These are phyloP conservation scores for Talaromyces wortmannii DNA, from an alignment of 495 filamentous ascomycete species.

Conservation along the genomic window DNA sequence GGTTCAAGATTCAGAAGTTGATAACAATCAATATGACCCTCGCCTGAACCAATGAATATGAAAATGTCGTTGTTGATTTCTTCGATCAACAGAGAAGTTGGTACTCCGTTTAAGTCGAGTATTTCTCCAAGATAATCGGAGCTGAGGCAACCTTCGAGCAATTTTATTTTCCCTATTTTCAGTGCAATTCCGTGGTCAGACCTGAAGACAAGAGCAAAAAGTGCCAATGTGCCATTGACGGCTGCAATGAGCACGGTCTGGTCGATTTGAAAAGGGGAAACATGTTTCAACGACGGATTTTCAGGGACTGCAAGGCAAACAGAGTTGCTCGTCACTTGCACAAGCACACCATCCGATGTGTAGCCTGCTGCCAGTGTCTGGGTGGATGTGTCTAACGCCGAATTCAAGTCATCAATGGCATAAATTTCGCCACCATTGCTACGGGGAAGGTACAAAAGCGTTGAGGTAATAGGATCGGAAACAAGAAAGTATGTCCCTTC, in stretches of 20 bases:
- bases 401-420: constrained; percentile 31
- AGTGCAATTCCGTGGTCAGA: constrained; percentile 14
- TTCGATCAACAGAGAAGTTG: constrained; percentile 29
- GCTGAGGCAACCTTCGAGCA: constrained; percentile 2
- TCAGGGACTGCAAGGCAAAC: constrained; percentile 29
- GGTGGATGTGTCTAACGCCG: constrained; percentile 40
- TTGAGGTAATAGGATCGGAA: constrained; percentile 31
- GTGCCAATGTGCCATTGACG: constrained; percentile 19
- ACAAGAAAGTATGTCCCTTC: constrained; percentile 29
- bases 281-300: constrained; percentile 10
- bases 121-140: constrained; percentile 12
- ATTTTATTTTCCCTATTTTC: constrained; percentile 12
- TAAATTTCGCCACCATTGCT: constrained; percentile 22
- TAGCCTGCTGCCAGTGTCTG: constrained; percentile 51
- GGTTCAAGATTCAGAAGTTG: constrained; percentile 12
- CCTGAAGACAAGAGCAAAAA: constrained; percentile 20
- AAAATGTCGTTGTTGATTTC: constrained; percentile 15
- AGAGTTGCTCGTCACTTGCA: constrained; percentile 52
- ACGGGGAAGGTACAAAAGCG: constrained; percentile 25
- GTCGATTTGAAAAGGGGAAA: constrained; percentile 10
- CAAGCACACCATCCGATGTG: constrained; percentile 26
- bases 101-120: constrained; percentile 20
- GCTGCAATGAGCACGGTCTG: constrained; percentile 19
- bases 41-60: constrained; percentile 28
- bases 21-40: constrained; percentile 28